Percentiles rank a stretch among this genome's conserved stretches.
These are phyloP conservation scores for Trichomonas vaginalis DNA, from an alignment of 208 protist species.

Conservation along the genomic window DNA sequence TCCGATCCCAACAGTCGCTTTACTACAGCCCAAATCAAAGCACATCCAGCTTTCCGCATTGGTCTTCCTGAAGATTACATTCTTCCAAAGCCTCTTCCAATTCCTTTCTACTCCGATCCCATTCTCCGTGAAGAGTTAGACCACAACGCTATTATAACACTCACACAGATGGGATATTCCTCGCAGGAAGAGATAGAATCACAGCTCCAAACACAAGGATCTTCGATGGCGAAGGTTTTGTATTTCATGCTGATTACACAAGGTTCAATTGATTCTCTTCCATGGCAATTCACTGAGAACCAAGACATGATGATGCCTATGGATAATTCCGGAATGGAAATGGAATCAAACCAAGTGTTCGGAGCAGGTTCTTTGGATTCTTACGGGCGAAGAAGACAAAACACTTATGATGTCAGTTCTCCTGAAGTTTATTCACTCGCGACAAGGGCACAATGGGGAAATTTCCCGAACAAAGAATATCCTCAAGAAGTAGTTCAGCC, in stretches of 20 bases:
- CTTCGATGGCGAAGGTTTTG: not conserved
- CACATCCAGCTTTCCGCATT: conserved; percentile 21
- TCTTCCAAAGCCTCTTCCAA: not conserved
- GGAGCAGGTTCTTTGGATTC: not conserved
- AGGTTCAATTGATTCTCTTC: not conserved
- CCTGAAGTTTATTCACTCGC: not conserved
- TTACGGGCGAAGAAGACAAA: not conserved
- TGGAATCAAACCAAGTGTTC: not conserved
- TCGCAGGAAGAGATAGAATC: not conserved
- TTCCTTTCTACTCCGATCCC: not conserved
- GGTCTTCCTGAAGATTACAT: not conserved
- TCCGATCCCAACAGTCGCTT: conserved; percentile 12
- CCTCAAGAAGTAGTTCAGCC: not conserved
- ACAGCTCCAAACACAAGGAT: not conserved
- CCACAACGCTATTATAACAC: not conserved
- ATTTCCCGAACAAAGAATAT: not conserved
- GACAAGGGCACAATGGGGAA: not conserved
- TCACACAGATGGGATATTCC: not conserved
- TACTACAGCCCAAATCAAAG: conserved; percentile 11
- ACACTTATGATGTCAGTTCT: not conserved
- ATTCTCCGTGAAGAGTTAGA: not conserved
- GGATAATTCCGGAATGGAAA: not conserved
- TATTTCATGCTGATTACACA: not conserved
- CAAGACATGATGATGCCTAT: not conserved
- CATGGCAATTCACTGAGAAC: not conserved